Base-by-base conservation (phyloP, 2,329 filamentous ascomycete genomes). In the Cordyceps farinosa region DNA sequence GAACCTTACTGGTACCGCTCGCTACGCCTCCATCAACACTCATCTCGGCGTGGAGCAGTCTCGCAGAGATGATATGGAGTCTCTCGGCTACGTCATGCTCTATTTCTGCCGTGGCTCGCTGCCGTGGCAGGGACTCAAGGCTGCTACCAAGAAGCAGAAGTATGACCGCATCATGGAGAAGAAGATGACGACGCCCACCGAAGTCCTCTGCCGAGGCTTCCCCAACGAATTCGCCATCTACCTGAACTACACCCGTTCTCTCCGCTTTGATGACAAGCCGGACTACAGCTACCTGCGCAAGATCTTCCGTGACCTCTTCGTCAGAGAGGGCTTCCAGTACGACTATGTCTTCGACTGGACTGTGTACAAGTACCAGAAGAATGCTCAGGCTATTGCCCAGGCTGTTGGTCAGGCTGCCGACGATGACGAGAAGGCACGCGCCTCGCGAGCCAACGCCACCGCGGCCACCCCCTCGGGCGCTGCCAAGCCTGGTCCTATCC, bases 121-220 rank as follows among this genome's bases (percentile, higher is more conserved):
- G 64, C 95, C 95, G 66, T 99, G 95, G 95, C 95, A 99, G 83
- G 95, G 95, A 63, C 85, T 97, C 62, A 97, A 97, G 87, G 94
- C 94, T 82, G 94, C 94, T 71, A 97, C 93, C 69, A 97, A 97
- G 88, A 97, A 97, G 89, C 94, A 98, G 83, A 99, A 99, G 84
- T 98, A 99, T 76, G 95, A 99, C 81, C 88, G 94, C 69, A 99
- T 99, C 82, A 98, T 98, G 94, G 95, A 99, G 86, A 99, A 99
- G 89, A 99, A 99, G 91, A 98, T 98, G 95, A 99, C 95, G 15
- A 99, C 95, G 3, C 93, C 95, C 9, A 98, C 94, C 71, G 94
- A 99, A 80, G 93, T 97, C 55, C 91, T 99, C 56, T 99, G 95
- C 88, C 92, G 94, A 77, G 95, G 95, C 70, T 98, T 99, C 84